Evolutionary conservation across 2,329 filamentous ascomycete species (phyloP), one percentile per base, ranked within the genome.

Genomic region (Cladosporium phlei): DNA sequence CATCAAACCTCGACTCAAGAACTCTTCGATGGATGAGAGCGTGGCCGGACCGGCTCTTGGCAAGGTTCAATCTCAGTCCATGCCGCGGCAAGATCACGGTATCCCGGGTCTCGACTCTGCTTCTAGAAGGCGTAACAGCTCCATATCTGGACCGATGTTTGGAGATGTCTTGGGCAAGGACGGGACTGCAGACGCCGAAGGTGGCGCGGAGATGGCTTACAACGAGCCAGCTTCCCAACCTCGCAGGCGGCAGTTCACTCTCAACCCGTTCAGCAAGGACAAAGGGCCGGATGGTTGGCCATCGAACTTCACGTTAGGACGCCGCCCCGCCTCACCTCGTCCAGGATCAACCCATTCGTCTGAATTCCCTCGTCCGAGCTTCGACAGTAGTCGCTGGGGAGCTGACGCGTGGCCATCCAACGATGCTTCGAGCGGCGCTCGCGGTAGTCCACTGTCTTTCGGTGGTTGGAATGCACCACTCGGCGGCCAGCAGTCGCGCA

Each of bases 331-430:
- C 0, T 72, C 70, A 29, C 83, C 86, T 1, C 73, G 85, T 14
- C 85, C 86, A 10, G 72, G 57, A 40, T 54, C 69, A 56, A 62
- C 69, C 5, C 64, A 67, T 47, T 66, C 64, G 0, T 76, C 75
- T 4, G 84, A 87, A 49, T 72, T 90, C 43, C 85, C 86, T 2
- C 77, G 87, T 38, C 88, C 87, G 5, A 90, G 86, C 1, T 86
- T 85, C 1, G 88, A 93, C 52, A 87, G 83, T 52, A 79, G 50
- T 20, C 55, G 61, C 8, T 66, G 82, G 38, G 85, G 54, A 5
- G 55, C 58, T 2, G 61, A 63, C 39, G 48, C 52, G 11, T 63
- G 61, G 61, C 56, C 60, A 8, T 53, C 55, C 17, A 48, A 22
- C 11, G 60, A 62, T 42, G 54, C 55, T 10, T 50, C 51, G 11